Conservation (phyloP, 2,329 filamentous ascomycete genomes). For the Aspergillus thermomutatus region DNA sequence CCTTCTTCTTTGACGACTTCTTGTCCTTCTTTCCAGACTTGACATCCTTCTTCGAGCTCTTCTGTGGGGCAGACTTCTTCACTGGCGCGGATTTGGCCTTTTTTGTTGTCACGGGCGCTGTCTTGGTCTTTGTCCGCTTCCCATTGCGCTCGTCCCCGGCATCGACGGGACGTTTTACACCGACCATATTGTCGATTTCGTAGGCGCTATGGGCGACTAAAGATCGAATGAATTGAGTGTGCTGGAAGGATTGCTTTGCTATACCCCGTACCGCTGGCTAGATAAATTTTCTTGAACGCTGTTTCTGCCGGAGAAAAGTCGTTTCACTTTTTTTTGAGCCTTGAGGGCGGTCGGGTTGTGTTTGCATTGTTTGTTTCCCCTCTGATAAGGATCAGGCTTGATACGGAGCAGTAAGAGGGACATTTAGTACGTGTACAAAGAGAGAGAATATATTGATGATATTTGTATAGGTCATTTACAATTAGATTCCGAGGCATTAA, state of each 20-base stretch:
- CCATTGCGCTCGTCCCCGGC: slow-evolving; percentile 36
- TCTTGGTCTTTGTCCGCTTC: slow-evolving; percentile 38
- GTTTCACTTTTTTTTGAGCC: slow-evolving; percentile 24
- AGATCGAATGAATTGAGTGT: not conserved
- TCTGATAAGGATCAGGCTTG: slow-evolving; percentile 5
- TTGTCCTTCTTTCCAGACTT: slow-evolving; percentile 34
- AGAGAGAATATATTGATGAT: not conserved
- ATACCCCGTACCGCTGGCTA: slow-evolving; percentile 5
- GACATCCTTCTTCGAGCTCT: slow-evolving; percentile 25
- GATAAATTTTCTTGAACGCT: slow-evolving; percentile 8
- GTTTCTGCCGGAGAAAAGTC: slow-evolving; percentile 6
- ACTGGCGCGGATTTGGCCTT: slow-evolving; percentile 25
- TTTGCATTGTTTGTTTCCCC: slow-evolving; percentile 15
- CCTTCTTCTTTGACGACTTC: slow-evolving; percentile 34
- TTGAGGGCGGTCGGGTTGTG: slow-evolving; percentile 10
- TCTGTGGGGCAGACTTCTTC: slow-evolving; percentile 22
- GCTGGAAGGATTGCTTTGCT: not conserved
- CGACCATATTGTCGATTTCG: slow-evolving; percentile 31
- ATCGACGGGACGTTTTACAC: slow-evolving; percentile 41
- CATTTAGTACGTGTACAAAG: not conserved
- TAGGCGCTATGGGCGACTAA: not conserved
- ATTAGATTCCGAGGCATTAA: not conserved
- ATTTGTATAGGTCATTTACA: not conserved
- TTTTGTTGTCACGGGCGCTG: slow-evolving; percentile 18
- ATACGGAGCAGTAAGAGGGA: no score